A percentile compares a stretch with the other conserved stretches of the same genome.
Conservation (phyloP, 495 filamentous ascomycete species). For the Chaetomium cochliodes region DNA sequence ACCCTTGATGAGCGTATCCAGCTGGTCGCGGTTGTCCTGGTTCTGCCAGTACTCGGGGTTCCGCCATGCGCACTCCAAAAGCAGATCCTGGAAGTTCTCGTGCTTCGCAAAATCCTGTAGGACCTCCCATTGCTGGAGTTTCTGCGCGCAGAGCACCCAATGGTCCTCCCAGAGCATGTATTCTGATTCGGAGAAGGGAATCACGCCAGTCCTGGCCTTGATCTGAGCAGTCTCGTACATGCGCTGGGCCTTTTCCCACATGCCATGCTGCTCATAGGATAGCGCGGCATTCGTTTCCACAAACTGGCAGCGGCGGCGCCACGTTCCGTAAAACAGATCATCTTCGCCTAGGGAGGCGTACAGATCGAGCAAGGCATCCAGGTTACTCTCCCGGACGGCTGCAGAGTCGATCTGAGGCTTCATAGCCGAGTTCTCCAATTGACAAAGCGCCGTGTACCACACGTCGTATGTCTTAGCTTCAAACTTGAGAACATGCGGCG, state of each 20-base stretch:
- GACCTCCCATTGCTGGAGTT: constrained; percentile 98
- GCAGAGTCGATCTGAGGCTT: constrained; percentile 80
- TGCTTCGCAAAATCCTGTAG: constrained; percentile 97
- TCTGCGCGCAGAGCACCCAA: constrained; percentile 95
- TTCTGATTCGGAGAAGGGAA: constrained; percentile 93
- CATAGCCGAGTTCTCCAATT: constrained; percentile 81
- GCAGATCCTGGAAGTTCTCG: constrained; percentile 96
- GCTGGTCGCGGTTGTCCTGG: constrained; percentile 76
- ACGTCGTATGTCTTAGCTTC: constrained; percentile 86
- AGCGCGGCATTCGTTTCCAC: constrained; percentile 94
- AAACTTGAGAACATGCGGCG: constrained; percentile 93
- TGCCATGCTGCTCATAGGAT: constrained; percentile 97
- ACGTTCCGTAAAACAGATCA: constrained; percentile 96
- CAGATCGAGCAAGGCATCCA: constrained; percentile 88
- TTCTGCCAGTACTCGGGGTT: constrained; percentile 90
- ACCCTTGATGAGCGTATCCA: constrained; percentile 88
- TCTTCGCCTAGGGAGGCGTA: constrained; percentile 89
- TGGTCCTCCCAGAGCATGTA: constrained; percentile 99
- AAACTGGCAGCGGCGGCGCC: constrained; percentile 91
- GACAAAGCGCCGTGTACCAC: constrained; percentile 86
- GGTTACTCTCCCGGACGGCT: constrained; percentile 82
- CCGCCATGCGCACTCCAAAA: constrained; percentile 92
- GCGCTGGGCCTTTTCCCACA: constrained; percentile 97
- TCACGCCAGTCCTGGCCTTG: constrained; percentile 86
- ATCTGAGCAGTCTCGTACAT: constrained; percentile 96